Evolutionary conservation across 1,284 basidiomycete species (phyloP), one percentile per base, ranked within the genome.

Genomic region (Cutaneotrichosporon curvatum): DNA sequence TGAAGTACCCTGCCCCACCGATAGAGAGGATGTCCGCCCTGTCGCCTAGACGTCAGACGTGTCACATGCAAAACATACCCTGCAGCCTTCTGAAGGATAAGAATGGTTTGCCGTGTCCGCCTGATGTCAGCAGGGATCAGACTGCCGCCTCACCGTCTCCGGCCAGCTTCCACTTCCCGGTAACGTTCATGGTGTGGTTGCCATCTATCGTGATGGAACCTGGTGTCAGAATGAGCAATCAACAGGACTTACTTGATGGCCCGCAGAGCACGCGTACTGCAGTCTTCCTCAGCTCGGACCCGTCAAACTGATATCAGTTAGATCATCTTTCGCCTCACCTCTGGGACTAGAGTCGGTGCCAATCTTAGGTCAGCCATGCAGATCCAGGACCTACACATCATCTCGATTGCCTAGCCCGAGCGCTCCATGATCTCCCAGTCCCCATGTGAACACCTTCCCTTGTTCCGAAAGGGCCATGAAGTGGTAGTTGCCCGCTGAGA

Each of bases 401-500:
- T 84, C 81, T 65, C 91, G 89, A 58, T 87, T 84, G 3, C 89
- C 88, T 18, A 75, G 57, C 0, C 76, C 76, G 2, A 77, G 59
- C 18, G 74, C 65, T 1, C 70, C 71, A 51, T 74, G 73, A 22
- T 71, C 73, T 9, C 65, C 68, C 41, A 59, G 59, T 31, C 59
- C 71, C 87, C 88, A 94, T 9, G 85, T 84, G 58, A 85, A 89
- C 9, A 90, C 84, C 47, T 60, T 84, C 75, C 87, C 86, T 10
- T 82, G 77, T n/a, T 78, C 75, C 62, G 87, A 86, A 4, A 91
- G 69, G 3, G 88, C 88, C 39, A 92, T 74, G 47, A 79, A 82
- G 63, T 96, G 92, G 62, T 92, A 86, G 50, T 83, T 83, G 0
- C 91, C 92, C 38, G 84, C 89, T 0, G 85, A 78, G 52, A 96